Conservation (phyloP, 768 basidiomycete species). For the Leccinum rimulosum region DNA sequence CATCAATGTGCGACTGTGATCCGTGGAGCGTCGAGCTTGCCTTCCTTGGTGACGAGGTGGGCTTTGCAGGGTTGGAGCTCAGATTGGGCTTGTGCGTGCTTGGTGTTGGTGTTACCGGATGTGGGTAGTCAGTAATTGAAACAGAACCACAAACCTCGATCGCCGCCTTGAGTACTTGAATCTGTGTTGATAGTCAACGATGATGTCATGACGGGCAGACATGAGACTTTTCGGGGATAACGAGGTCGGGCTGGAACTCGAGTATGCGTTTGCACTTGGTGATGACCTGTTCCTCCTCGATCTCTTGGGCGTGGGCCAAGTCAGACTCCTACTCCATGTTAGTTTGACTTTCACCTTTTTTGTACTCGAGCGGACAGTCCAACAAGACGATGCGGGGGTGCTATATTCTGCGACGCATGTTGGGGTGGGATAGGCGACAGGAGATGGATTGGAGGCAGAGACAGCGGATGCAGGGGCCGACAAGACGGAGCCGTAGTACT, state of each 20-base stretch:
- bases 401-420: constrained; percentile 89
- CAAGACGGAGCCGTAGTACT: constrained; percentile 56
- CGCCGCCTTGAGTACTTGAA: too few species aligned
- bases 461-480: constrained; percentile 48
- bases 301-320: constrained; percentile 88
- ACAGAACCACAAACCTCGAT: too few species aligned
- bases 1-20: too few species aligned
- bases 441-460: constrained; percentile 57
- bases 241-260: constrained; percentile 91
- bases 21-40: constrained; percentile 52
- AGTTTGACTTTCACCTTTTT: constrained; percentile 98
- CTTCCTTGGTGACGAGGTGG: constrained; percentile 68
- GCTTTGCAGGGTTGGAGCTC: constrained; percentile 82
- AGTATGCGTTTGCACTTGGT: constrained; percentile 76
- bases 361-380: constrained; percentile 97
- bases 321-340: constrained; percentile 99
- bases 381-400: constrained; percentile 87
- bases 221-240: constrained; percentile 98
- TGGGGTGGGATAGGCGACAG: too few species aligned
- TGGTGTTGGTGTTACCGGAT: constrained; percentile 34
- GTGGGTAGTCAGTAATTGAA: too few species aligned
- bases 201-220: too few species aligned
- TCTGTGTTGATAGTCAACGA: too few species aligned
- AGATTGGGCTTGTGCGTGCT: constrained; percentile 64
- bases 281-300: constrained; percentile 98